Evolutionary conservation across 148 eudicot species (phyloP), one percentile per base, ranked within the genome.

Genomic region (Cornus kousa): DNA sequence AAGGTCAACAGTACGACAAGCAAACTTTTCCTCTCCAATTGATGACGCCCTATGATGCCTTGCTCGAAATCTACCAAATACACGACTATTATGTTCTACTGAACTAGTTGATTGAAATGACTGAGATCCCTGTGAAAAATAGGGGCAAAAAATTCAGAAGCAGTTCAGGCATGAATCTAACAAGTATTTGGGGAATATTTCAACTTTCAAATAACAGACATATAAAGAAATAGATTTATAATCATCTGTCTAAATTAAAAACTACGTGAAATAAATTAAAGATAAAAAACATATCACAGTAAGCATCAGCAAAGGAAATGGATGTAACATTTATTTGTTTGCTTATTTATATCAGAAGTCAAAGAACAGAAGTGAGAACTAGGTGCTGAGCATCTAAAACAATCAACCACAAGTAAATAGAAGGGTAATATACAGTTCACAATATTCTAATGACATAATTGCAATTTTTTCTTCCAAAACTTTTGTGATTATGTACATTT

Each of bases 61-160:
- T 71, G 90, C 64, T 53, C 94, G 85, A 75, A 95, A 95, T 86
- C 98, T 93, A 78, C 94, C 90, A 86, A 95, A 95, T 64, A 95
- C 94, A 79, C 96, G 86, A 81, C 83, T 85, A 74, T 83, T 83
- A 69, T 90, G 84, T 73, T 89, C 98, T 74, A 78, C 72, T 32
- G 87, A 78, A 71, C 83, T 81, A 73, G 78, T 70, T 68, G 91
- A 79, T 57, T 86, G 89, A 69, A 84, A 72, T 80, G 97, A 85
- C 57, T 82, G 83, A 73, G 91, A 81, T 55, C 88, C 94, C 98
- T 95, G 90, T 40, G 75, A 71, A 62, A 74, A 73, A 9, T 55
- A 72, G 53, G 22, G 60, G n/a, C 39, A 75, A 66, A 24, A 55
- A 16, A 6, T 24, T 10, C 33, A 57, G 9, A 57, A 43, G 79